Conservation (phyloP, 805 yeast genomes). For the Candida peoriensis region DNA sequence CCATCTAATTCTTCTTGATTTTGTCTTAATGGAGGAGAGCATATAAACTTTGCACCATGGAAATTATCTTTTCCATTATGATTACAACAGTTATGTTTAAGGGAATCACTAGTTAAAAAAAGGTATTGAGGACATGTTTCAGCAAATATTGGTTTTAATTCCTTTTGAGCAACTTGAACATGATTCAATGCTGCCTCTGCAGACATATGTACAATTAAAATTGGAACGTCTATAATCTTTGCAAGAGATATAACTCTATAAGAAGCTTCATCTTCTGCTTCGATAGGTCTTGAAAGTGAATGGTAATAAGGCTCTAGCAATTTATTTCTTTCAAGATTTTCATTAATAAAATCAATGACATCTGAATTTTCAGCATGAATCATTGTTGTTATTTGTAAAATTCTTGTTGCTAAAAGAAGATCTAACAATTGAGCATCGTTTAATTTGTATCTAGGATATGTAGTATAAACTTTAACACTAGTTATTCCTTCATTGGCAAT, state of each 20-base stretch:
- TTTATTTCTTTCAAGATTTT: constrained; percentile 33
- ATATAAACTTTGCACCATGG: constrained; percentile 44
- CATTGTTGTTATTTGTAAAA: constrained; percentile 41
- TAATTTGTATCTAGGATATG: constrained; percentile 39
- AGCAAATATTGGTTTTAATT: constrained; percentile 38
- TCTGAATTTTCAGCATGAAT: constrained; percentile 50
- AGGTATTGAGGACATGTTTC: constrained; percentile 50
- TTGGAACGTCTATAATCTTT: constrained; percentile 39
- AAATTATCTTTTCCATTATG: constrained; percentile 29
- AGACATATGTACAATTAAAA: constrained; percentile 45
- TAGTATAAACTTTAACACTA: constrained; percentile 33
- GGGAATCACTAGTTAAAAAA: constrained; percentile 35
- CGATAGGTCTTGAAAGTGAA: constrained; percentile 38
- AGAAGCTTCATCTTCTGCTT: constrained; percentile 46
- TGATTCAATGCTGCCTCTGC: constrained; percentile 35
- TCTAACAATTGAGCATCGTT: constrained; percentile 36
- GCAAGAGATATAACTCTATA: constrained; percentile 42
- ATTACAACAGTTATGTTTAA: constrained; percentile 25
- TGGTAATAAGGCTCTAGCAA: constrained; percentile 40
- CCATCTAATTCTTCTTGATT: constrained; percentile 34
- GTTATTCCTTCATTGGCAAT: constrained; percentile 22
- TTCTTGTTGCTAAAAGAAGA: constrained; percentile 34
- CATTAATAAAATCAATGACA: constrained; percentile 36
- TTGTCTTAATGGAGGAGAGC: constrained; percentile 46
- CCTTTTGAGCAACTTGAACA: constrained; percentile 38